Evolutionary conservation across 306 rosid genomes (phyloP).

Genomic region (Rosa rugosa): DNA sequence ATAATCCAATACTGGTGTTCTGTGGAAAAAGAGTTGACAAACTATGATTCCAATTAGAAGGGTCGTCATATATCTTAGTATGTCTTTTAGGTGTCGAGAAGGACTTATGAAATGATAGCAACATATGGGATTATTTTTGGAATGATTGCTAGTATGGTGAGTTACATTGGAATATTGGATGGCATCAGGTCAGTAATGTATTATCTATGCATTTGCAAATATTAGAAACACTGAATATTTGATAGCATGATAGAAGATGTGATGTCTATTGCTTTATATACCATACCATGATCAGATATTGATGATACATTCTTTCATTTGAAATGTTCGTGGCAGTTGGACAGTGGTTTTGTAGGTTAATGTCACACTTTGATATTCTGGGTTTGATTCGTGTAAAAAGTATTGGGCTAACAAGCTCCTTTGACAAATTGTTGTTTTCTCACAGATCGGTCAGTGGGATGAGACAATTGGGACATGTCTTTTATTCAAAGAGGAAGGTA

Average conservation of each 20-base stretch:
- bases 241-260: neutral
- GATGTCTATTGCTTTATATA: neutral
- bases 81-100: neutral
- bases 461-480: conserved; percentile 78
- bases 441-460: conserved; percentile 74
- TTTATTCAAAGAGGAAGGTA: conserved; percentile 67
- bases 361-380: no score
- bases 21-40: neutral
- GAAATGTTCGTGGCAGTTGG: neutral
- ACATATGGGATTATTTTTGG: neutral
- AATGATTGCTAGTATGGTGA: neutral
- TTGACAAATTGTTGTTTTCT: conserved; percentile 15
- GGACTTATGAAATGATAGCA: neutral
- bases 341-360: neutral
- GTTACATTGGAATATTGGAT: neutral
- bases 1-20: neutral
- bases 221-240: neutral
- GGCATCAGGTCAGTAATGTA: neutral
- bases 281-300: neutral
- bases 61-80: neutral
- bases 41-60: neutral
- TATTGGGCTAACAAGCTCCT: neutral
- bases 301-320: neutral
- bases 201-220: neutral
- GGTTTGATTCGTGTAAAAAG: neutral